phyloP scores from a whole-genome alignment of 306 rosid species.

The Acacia crassicarpa region DNA sequence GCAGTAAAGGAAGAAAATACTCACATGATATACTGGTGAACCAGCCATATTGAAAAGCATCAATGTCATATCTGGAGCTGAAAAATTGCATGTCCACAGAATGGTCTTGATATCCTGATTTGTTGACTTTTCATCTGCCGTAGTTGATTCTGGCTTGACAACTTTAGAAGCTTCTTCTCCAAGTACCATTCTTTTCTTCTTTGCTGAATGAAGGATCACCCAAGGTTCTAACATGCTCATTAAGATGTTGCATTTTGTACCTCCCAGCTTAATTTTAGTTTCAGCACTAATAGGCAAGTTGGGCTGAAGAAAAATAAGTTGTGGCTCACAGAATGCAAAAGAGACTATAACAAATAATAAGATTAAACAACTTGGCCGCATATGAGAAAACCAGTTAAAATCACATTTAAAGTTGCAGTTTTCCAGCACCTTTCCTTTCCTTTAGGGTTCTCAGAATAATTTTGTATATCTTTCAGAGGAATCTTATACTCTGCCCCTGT shows the following conservation, averaged over 20 bases:
- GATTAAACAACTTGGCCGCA: neutral
- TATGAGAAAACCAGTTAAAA: neutral
- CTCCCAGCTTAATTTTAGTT: conserved; percentile 81
- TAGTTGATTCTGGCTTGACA: conserved; percentile 58
- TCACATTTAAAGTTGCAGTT: neutral
- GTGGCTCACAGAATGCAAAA: conserved; percentile 18
- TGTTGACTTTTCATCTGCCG: neutral
- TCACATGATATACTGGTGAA: conserved; percentile 71
- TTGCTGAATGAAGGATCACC: conserved; percentile 65
- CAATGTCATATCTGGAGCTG: conserved; percentile 78
- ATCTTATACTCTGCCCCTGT: neutral
- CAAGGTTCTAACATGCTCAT: conserved; percentile 71
- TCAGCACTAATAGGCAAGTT: conserved; percentile 66
- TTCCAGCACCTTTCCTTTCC: conserved; percentile 12
- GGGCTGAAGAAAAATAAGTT: conserved; percentile 50
- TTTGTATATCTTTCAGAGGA: neutral
- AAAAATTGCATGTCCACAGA: conserved; percentile 79
- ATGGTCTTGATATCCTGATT: conserved; percentile 42
- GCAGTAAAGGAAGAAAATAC: conserved; percentile 32
- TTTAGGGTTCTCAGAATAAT: neutral
- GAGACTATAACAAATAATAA: neutral
- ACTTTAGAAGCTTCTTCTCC: conserved; percentile 52
- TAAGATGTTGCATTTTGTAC: conserved; percentile 71
- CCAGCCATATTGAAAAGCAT: conserved; percentile 59
- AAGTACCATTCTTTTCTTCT: conserved; percentile 75